phyloP scores from a whole-genome alignment of 768 basidiomycete species.

The Phallus indusiatus region DNA sequence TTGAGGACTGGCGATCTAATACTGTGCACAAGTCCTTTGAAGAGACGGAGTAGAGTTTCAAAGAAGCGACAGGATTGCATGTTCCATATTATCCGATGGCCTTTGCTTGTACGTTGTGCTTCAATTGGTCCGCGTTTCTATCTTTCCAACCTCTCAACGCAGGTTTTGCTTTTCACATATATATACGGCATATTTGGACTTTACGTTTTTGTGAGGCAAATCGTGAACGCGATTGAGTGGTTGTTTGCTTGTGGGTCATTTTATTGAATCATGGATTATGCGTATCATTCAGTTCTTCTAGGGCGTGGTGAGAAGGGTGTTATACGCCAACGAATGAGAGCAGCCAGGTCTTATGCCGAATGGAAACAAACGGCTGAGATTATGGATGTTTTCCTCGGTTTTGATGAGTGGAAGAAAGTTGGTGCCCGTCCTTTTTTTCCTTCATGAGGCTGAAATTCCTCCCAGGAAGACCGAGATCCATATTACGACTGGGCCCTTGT shows the following conservation, averaged over 20 bases:
- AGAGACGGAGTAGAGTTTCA: constrained; percentile 18
- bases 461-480: constrained; percentile 59
- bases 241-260: constrained; percentile 67
- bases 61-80: constrained; percentile 59
- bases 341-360: constrained; percentile 72
- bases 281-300: constrained; percentile 19
- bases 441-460: neutral
- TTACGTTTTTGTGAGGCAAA: constrained; percentile 81
- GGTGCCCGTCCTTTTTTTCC: neutral
- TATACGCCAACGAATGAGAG: constrained; percentile 66
- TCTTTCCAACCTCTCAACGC: neutral
- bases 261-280: neutral
- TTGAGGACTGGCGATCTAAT: neutral
- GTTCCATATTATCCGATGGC: constrained; percentile 78
- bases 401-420: constrained; percentile 79
- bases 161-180: constrained; percentile 78
- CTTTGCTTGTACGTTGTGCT: constrained; percentile 52
- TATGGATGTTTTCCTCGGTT: constrained; percentile 75
- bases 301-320: constrained; percentile 82
- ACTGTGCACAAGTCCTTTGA: constrained; percentile 22
- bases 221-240: constrained; percentile 94
- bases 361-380: constrained; percentile 78
- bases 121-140: neutral
- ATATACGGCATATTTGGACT: constrained; percentile 78
- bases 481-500: constrained; percentile 91